A percentile compares a stretch with the other conserved stretches of the same genome.
phyloP scores from a whole-genome alignment of 371 early-diverging fungal genomes.

The Capniomyces stellatus region DNA sequence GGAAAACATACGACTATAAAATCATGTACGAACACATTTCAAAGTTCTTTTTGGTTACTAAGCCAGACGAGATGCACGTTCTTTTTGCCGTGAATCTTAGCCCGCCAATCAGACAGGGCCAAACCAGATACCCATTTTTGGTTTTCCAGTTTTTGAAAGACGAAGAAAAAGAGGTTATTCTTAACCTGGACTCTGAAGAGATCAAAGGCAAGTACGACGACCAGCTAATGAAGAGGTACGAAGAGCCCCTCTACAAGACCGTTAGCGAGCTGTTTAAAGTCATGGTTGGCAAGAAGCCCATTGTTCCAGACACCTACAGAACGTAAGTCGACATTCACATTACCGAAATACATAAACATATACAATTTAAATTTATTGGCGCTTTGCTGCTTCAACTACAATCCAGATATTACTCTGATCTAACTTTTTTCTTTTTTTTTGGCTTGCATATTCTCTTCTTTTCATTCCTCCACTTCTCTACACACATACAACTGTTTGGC shows the following conservation, averaged over 20 bases:
- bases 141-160: slow-evolving; percentile 90
- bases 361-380: slow-evolving; percentile 13
- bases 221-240: slow-evolving; percentile 70
- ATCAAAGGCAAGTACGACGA: slow-evolving; percentile 51
- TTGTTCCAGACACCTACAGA: slow-evolving; percentile 46
- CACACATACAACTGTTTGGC: background rate
- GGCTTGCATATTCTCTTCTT: too few species aligned
- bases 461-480: background rate
- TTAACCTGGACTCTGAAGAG: slow-evolving; percentile 62
- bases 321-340: slow-evolving; percentile 12
- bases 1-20: slow-evolving; percentile 96
- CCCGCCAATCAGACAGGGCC: slow-evolving; percentile 96
- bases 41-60: slow-evolving; percentile 70
- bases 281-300: slow-evolving; percentile 62
- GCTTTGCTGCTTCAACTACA: too few species aligned
- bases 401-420: too few species aligned
- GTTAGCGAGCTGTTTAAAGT: slow-evolving; percentile 81
- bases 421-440: too few species aligned
- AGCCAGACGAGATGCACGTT: slow-evolving; percentile 83
- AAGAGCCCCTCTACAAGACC: slow-evolving; percentile 73
- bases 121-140: slow-evolving; percentile 93
- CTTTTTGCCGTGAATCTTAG: slow-evolving; percentile 87
- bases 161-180: slow-evolving; percentile 67
- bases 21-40: slow-evolving; percentile 70
- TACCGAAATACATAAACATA: background rate